Evolutionary conservation across 257 asterid species (phyloP), one percentile per base, ranked within the genome.

Genomic region (Misopates orontium): DNA sequence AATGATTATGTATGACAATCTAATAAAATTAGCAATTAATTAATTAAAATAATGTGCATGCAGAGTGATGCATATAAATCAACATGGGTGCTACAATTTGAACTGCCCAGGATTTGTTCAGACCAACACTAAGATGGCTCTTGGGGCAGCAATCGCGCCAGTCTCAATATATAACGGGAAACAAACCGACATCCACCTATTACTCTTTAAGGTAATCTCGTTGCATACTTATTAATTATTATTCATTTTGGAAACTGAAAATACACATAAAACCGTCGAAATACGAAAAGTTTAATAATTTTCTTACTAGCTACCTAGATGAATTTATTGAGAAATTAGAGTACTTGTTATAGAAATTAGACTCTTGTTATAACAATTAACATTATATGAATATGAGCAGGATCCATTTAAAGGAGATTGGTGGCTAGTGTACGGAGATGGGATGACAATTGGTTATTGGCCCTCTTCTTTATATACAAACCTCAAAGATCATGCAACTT

Each of bases 1-100:
- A 2, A 50, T 57, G 23, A 56, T 60, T 51, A 71, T 40, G 50
- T 32, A 65, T 28, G 56, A 50, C 41, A 42, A 55, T 62, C 44
- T 56, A 56, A 41, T 56, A 28, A n/a, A n/a, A n/a, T 28, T 28
- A 28, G 7, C 7, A 28, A 2, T 28, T 28, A 28, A 28, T 28
- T 28, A 28, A 28, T 2, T 28, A 47, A 13, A 72, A 44, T 42
- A 32, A 56, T 51, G 6, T 60, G 60, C 3, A 56, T 72, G 60
- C 88, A 91, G 98, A 88, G 91, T 58, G 98, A 91, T 79, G 96
- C 91, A 41, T 91, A 91, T 66, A 94, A 84, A 72, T 87, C 91
- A 50, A 91, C 98, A n/a, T 14, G 98, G 98, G 10, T 91, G 98
- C 31, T 91, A 91, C 78, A 91, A 91, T 88, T 74, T 91, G 77